A percentile compares a stretch with the other conserved stretches of the same genome.
phyloP scores from a whole-genome alignment of 495 filamentous ascomycete species.

The Hyaloscypha hepaticicola region DNA sequence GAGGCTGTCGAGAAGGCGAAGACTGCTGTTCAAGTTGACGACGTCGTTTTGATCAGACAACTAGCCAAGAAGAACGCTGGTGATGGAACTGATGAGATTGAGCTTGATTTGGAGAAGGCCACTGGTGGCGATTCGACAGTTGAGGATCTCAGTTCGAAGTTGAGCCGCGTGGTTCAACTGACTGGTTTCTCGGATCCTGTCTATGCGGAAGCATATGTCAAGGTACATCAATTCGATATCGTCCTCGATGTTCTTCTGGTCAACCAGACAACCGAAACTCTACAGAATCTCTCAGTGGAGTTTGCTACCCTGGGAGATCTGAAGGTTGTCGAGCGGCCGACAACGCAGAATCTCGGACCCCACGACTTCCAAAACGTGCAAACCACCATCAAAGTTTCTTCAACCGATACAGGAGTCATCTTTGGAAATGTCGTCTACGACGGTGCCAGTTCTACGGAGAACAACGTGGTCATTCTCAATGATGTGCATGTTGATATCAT shows the following conservation, averaged over 20 bases:
- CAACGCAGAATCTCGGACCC: slow-evolving; percentile 90
- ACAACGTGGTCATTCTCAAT: slow-evolving; percentile 96
- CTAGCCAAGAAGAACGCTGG: slow-evolving; percentile 86
- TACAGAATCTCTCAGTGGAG: slow-evolving; percentile 96
- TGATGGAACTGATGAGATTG: slow-evolving; percentile 82
- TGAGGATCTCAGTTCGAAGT: slow-evolving; percentile 87
- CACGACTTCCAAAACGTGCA: slow-evolving; percentile 98
- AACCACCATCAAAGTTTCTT: slow-evolving; percentile 98
- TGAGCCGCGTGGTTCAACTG: slow-evolving; percentile 93
- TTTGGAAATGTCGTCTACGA: slow-evolving; percentile 99
- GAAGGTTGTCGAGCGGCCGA: slow-evolving; percentile 95
- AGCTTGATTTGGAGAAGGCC: slow-evolving; percentile 88
- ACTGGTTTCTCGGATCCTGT: slow-evolving; percentile 99
- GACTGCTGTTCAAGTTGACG: slow-evolving; percentile 91
- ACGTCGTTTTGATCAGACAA: slow-evolving; percentile 88
- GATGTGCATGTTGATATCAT: slow-evolving; percentile 99
- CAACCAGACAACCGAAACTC: slow-evolving; percentile 94
- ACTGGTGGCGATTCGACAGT: slow-evolving; percentile 83
- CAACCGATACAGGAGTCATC: slow-evolving; percentile 97
- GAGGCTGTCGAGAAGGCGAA: slow-evolving; percentile 90
- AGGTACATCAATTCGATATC: slow-evolving; percentile 99
- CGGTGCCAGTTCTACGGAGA: slow-evolving; percentile 90
- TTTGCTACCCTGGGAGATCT: slow-evolving; percentile 97
- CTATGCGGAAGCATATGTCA: slow-evolving; percentile 97
- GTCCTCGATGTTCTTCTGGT: slow-evolving; percentile 95